Evolutionary conservation across 345 rosid genomes (phyloP), one percentile per base, ranked within the genome.

Genomic region (Sonneratia alba): DNA sequence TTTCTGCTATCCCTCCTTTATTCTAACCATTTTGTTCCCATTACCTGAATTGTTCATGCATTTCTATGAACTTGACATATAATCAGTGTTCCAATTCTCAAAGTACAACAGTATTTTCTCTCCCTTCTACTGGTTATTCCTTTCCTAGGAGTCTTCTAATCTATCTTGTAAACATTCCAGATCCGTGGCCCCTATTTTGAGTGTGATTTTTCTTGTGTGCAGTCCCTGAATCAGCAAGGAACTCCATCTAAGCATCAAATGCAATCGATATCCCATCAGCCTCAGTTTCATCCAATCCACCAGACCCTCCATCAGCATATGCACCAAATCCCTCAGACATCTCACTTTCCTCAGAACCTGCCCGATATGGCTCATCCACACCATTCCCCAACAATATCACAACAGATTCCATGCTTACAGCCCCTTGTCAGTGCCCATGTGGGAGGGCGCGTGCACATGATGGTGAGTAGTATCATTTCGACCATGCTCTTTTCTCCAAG

Each of bases 361-460:
- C 67, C 92, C 67, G 97, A 94, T 63, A 79, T 91, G 55, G 62
- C 85, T 72, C 92, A 91, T 69, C n/a, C 85, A 45, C 88, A 83
- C 71, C 97, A 88, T 56, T 85, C 97, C 42, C 79, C 91, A 24
- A 72, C 86, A 72, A 86, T 91, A 70, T 80, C 98, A 36, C 97
- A 88, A 75, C 94, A 90, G 72, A 90, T 94, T 79, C 83, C 85
- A 76, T 91, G 97, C 84, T 83, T 91, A 75, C 98, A 89, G 68
- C 92, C 96, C 4, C 82, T 89, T 59, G 51, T 87, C 14, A 90
- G 87, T 66, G 83, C 87, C 72, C 94, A 86, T 75, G 82, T 83
- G 48, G 85, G 84, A 66, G 91, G 85, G 53, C 91, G 91, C 63
- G 51, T 88, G 85, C 88, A 88, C 75, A 75, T 84, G 56, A 81